Evolutionary conservation across 768 basidiomycete species (phyloP), one percentile per base, ranked within the genome.

Genomic region (Tulasnella sp.): DNA sequence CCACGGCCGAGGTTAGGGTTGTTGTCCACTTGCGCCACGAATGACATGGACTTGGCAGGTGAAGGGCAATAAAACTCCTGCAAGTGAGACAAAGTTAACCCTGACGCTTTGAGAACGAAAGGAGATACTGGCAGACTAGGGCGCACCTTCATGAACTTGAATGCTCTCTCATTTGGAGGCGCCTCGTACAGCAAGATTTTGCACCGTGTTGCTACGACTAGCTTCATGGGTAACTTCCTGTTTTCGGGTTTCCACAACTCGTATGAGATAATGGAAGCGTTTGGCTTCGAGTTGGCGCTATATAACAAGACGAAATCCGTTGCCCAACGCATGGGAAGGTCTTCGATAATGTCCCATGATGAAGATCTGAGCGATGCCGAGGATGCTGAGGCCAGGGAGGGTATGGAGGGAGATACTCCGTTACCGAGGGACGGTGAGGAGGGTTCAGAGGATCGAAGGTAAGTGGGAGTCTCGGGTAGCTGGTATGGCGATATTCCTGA

Each of bases 1-100:
- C 42, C 12, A 9, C 34, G 38, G 30, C 5, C 9, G 29, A 48
- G 42, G 45, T 3, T 15, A 15, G 34, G n/a, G 8, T 63, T 58
- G n/a, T 44, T 49, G 29, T 25, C 44, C 8, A 59, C 49, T 48
- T 66, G 65, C 22, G 46, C 19, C 45, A 88, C 79, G 68, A 92
- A 92, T 0, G 74, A 73, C 27, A 90, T 70, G 54, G 71, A 76
- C n/a, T 81, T 80, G 21, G 87, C 79, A 62, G 77, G 78, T 21
- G 83, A 61, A 2, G 89, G 89, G 0, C 81, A 85, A 67, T 92
- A 92, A 63, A 89, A 90, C 69, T 91, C 89, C 88, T 91, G 64
- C 30, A 60, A 44, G 42, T 45, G 21, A 52, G 43, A 7, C 3
- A 21, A 38, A 15, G 15, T 38, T 5, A 7, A 38, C 24, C n/a